A percentile compares a stretch with the other conserved stretches of the same genome.
Evolutionary conservation across 2,329 filamentous ascomycete species (phyloP).

Genomic region (Drechslerella dactyloides): DNA sequence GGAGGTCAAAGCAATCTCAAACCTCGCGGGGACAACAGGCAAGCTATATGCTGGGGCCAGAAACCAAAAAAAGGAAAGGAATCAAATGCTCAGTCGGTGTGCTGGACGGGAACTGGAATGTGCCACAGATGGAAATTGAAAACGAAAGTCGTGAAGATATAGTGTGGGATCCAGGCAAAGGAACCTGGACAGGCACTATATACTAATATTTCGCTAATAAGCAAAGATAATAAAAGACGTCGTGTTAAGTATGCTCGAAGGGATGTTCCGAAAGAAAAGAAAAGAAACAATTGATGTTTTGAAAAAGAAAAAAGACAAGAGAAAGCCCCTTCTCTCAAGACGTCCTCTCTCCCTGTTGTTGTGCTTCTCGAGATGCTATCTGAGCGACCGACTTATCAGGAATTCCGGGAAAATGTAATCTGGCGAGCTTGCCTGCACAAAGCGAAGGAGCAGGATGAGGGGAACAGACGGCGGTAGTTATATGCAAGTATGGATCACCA

Average conservation of each 20-base stretch:
- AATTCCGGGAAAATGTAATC: constrained; percentile 32
- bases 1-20: constrained; percentile 45
- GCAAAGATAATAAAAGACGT: constrained; percentile 18
- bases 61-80: background rate
- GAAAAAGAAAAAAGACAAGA: constrained; percentile 13
- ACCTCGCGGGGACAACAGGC: constrained; percentile 29
- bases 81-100: constrained; percentile 4
- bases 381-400: constrained; percentile 42
- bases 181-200: constrained; percentile 29
- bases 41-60: background rate
- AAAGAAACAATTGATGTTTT: constrained; percentile 20
- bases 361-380: constrained; percentile 6
- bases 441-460: constrained; percentile 48
- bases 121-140: constrained; percentile 21
- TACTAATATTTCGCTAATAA: background rate
- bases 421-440: constrained; percentile 29
- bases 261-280: constrained; percentile 50
- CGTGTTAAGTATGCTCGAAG: constrained; percentile 14
- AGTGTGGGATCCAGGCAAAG: constrained; percentile 5
- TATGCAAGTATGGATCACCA: constrained; percentile 40
- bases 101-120: constrained; percentile 23
- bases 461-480: constrained; percentile 21
- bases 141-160: constrained; percentile 1
- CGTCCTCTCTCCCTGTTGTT: constrained; percentile 26
- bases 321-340: constrained; percentile 17